phyloP scores from a whole-genome alignment of 495 filamentous ascomycete species.

The Daldinia decipiens region DNA sequence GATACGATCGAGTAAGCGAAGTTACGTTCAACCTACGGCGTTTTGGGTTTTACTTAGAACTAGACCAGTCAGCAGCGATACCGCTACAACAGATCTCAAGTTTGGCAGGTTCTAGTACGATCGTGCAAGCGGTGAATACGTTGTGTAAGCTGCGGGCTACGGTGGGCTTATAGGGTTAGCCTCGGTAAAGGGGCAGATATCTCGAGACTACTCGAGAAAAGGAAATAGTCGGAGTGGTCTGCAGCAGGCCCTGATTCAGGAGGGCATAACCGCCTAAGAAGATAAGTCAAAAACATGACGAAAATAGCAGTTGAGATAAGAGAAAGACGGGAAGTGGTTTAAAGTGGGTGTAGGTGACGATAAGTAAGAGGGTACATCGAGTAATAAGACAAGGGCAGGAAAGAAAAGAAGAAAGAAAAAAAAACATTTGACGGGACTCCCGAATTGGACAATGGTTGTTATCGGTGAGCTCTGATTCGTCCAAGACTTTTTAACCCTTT shows the following conservation, averaged over 20 bases:
- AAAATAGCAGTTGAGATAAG: constrained; percentile 37
- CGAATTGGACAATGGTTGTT: constrained; percentile 39
- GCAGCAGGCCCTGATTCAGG: constrained; percentile 26
- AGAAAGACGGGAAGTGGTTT: constrained; percentile 32
- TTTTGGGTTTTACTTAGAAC: constrained; percentile 28
- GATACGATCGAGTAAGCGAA: constrained; percentile 44
- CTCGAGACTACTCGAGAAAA: constrained; percentile 18
- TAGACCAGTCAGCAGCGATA: constrained; percentile 40
- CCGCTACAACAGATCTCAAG: constrained; percentile 23
- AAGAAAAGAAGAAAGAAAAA: neutral
- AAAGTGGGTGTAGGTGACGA: constrained; percentile 34
- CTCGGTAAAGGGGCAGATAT: constrained; percentile 4
- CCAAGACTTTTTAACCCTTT: constrained; percentile 11
- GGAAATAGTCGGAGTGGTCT: constrained; percentile 28
- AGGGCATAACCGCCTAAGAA: constrained; percentile 16
- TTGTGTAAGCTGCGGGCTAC: neutral
- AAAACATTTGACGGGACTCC: constrained; percentile 20
- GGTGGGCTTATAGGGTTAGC: constrained; percentile 4
- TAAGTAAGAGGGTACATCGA: constrained; percentile 33
- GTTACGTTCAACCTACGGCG: constrained; percentile 18
- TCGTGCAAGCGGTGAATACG: constrained; percentile 28
- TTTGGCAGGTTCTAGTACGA: constrained; percentile 15
- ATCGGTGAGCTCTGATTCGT: constrained; percentile 34
- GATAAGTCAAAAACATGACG: constrained; percentile 39
- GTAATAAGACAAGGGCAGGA: constrained; percentile 6